These are phyloP conservation scores for Erythrophleum ivorense DNA, from an alignment of 331 rosid genomes.

Conservation along the genomic window DNA sequence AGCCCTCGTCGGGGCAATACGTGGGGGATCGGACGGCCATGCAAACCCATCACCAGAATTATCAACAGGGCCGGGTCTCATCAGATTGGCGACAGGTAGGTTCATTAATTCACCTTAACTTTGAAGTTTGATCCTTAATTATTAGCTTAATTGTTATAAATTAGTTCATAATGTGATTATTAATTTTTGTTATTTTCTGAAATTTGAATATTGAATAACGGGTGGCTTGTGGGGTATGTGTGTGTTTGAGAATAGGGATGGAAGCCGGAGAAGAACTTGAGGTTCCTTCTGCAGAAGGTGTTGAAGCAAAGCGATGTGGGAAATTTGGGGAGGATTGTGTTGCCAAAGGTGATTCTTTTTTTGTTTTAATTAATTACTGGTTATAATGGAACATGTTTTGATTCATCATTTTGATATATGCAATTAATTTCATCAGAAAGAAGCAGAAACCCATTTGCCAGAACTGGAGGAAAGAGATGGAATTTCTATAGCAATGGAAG, in stretches of 20 bases:
- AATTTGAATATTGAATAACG: constrained; percentile 31
- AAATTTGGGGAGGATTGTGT: constrained; percentile 70
- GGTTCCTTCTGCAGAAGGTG: constrained; percentile 72
- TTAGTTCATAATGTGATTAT: background rate
- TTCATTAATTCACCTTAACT: background rate
- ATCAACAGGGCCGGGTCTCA: constrained; percentile 28
- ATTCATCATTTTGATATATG: too few relatives aligned
- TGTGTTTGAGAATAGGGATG: constrained; percentile 30
- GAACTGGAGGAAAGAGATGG: constrained; percentile 81
- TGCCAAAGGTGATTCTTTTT: constrained; percentile 59
- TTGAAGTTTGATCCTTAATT: background rate
- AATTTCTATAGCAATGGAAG: constrained; percentile 74
- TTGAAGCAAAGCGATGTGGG: constrained; percentile 83
- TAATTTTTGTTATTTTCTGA: background rate
- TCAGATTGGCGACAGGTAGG: constrained; percentile 56
- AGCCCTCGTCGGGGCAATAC: background rate
- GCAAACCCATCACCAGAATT: constrained; percentile 41
- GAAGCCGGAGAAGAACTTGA: constrained; percentile 76
- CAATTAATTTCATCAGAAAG: constrained; percentile 49
- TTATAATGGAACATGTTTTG: background rate
- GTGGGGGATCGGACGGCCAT: constrained; percentile 36
- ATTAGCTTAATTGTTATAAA: background rate
- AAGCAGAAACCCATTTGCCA: constrained; percentile 80
- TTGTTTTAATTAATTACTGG: background rate
- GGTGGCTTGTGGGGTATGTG: too few relatives aligned